Conservation (phyloP, 73 alveolate genomes). For the Uronychia setigera region DNA sequence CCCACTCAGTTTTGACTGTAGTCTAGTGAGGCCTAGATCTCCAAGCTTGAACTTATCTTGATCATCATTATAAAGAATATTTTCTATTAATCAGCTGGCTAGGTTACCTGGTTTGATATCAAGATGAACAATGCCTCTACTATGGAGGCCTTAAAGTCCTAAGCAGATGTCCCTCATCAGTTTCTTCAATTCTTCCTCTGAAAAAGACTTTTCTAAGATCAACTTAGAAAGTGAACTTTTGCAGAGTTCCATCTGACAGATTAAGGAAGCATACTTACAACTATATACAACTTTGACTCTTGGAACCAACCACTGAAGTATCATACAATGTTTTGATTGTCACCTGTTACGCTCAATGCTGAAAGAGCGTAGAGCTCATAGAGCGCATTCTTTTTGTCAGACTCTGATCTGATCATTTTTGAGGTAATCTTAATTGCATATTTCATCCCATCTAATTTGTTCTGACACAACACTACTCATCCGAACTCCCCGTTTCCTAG, state of each 20-base stretch:
- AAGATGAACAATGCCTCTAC: slow-evolving; percentile 90
- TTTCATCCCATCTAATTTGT: slow-evolving; percentile 74
- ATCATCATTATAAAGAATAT: slow-evolving; percentile 76
- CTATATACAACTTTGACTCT: slow-evolving; percentile 55
- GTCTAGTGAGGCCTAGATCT: slow-evolving; percentile 91
- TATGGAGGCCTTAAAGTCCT: slow-evolving; percentile 93
- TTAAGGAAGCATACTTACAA: background rate
- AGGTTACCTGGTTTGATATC: slow-evolving; percentile 89
- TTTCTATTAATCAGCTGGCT: slow-evolving; percentile 48
- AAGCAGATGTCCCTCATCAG: slow-evolving; percentile 71
- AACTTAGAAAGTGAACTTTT: slow-evolving; percentile 37
- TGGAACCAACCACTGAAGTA: slow-evolving; percentile 89
- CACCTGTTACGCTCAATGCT: slow-evolving; percentile 72
- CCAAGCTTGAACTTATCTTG: slow-evolving; percentile 92
- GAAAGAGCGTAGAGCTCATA: slow-evolving; percentile 85
- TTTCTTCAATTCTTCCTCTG: slow-evolving; percentile 56
- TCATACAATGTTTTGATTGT: slow-evolving; percentile 72
- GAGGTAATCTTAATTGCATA: slow-evolving; percentile 80
- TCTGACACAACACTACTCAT: slow-evolving; percentile 64
- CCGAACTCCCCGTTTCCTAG: slow-evolving; percentile 91
- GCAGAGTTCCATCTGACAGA: slow-evolving; percentile 85
- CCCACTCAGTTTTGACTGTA: slow-evolving; percentile 52
- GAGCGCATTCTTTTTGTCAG: slow-evolving; percentile 40
- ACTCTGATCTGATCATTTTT: slow-evolving; percentile 37
- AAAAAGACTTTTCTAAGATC: slow-evolving; percentile 1